These are phyloP conservation scores for Lagenidium sp. DNA, from an alignment of 352 stramenopile genomes.

Conservation along the genomic window DNA sequence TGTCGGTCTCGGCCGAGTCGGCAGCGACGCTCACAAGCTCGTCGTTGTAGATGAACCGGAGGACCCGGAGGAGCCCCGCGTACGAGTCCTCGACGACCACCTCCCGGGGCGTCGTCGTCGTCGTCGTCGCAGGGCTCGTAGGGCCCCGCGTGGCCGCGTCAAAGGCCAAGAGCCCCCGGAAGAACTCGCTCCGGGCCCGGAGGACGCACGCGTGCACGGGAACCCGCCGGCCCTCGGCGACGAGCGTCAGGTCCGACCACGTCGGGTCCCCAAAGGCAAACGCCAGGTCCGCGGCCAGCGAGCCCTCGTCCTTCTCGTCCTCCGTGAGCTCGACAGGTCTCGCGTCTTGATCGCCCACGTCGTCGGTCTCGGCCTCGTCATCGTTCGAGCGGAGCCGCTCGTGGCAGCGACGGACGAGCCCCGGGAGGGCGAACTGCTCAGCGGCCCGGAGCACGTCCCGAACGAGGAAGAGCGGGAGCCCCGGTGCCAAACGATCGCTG, in stretches of 20 bases:
- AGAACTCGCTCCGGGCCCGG: conserved; percentile 56
- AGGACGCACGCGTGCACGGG: conserved; percentile 54
- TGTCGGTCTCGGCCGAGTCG: not conserved
- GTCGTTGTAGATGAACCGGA: conserved; percentile 75
- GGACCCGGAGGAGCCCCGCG: conserved; percentile 31
- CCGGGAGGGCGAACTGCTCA: conserved; percentile 25
- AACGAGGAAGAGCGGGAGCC: conserved; percentile 39
- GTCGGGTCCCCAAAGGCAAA: conserved; percentile 30
- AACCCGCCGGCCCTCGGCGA: conserved; percentile 33
- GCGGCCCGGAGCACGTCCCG: conserved; percentile 51
- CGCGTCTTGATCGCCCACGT: too few species aligned
- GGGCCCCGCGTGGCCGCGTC: too few species aligned
- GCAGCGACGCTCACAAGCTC: conserved; percentile 7
- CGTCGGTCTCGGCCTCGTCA: not conserved
- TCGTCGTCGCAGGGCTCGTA: too few species aligned
- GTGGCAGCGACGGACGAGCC: conserved; percentile 30
- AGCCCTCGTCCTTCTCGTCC: conserved; percentile 10
- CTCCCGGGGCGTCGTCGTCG: conserved; percentile 1
- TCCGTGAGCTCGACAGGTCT: too few species aligned
- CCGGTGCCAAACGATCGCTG: conserved; percentile 47
- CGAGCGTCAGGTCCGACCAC: conserved; percentile 44
- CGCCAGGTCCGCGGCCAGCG: conserved; percentile 33
- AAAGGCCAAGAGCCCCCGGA: conserved; percentile 45
- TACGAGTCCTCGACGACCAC: conserved; percentile 57
- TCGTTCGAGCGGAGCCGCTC: conserved; percentile 16